phyloP scores from a whole-genome alignment of 192 early-diverging fungal species.

The Rhizoclosmatium sp. region DNA sequence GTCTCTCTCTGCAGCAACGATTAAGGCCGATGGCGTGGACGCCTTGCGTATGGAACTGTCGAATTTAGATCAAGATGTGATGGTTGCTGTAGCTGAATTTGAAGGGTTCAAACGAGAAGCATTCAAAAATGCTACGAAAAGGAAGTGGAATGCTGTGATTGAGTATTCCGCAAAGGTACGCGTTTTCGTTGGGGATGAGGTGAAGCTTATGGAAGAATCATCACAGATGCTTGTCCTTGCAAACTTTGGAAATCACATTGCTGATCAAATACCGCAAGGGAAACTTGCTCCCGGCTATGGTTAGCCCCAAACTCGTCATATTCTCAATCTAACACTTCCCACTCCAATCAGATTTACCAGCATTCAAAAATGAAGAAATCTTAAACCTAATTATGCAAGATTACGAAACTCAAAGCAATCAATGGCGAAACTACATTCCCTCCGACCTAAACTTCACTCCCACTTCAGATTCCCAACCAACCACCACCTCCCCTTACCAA shows the following conservation, averaged over 20 bases:
- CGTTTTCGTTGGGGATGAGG: background rate
- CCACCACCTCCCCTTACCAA: background rate
- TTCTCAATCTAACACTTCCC: background rate
- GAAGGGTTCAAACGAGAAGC: constrained; percentile 46
- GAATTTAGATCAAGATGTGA: constrained; percentile 41
- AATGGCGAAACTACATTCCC: constrained; percentile 17
- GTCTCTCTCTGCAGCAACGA: background rate
- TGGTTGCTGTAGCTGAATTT: constrained; percentile 33
- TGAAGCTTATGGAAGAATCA: background rate
- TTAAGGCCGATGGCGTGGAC: constrained; percentile 15
- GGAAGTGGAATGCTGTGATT: constrained; percentile 47
- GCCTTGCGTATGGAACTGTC: constrained; percentile 41
- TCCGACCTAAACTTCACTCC: background rate
- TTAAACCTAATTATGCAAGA: constrained; percentile 32
- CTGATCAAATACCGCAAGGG: constrained; percentile 51
- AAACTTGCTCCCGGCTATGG: constrained; percentile 47
- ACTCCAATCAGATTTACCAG: constrained; percentile 5
- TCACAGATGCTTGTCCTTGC: constrained; percentile 41
- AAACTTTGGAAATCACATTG: constrained; percentile 49
- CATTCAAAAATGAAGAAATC: constrained; percentile 17
- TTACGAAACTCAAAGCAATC: constrained; percentile 6
- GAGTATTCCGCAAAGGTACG: constrained; percentile 43
- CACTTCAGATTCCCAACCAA: background rate
- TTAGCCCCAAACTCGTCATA: background rate
- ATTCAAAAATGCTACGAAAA: constrained; percentile 39